These are phyloP conservation scores for Hymenoscyphus occultus DNA, from an alignment of 2,329 filamentous ascomycete genomes.

Conservation along the genomic window DNA sequence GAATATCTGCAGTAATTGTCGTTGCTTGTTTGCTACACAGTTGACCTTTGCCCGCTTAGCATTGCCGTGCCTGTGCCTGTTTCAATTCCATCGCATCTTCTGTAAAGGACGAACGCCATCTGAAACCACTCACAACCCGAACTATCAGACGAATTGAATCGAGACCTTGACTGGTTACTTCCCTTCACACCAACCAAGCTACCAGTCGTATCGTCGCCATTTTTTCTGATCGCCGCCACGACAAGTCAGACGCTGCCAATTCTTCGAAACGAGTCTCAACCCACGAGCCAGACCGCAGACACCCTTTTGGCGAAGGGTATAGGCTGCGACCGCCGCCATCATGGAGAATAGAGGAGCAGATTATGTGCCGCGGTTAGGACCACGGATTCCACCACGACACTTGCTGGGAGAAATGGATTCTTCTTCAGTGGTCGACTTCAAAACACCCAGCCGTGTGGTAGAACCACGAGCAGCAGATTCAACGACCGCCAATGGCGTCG, in stretches of 20 bases:
- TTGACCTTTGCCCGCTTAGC: not conserved
- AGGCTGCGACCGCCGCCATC: conserved; percentile 11
- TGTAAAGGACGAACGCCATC: conserved; percentile 19
- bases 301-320: conserved; percentile 12
- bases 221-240: conserved; percentile 10
- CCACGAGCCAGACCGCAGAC: not conserved
- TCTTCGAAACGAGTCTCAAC: not conserved
- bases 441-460: conserved; percentile 27
- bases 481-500: conserved; percentile 24
- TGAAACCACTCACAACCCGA: conserved; percentile 20
- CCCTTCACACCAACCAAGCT: not conserved
- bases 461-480: conserved; percentile 21
- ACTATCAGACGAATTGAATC: not conserved
- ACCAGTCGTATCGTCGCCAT: conserved; percentile 20
- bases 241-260: not conserved
- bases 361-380: conserved; percentile 32
- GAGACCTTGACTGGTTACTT: not conserved
- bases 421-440: conserved; percentile 24
- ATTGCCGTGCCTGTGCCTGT: conserved; percentile 25
- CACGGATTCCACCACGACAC: conserved; percentile 25
- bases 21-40: too few species aligned
- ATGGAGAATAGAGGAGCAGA: conserved; percentile 27
- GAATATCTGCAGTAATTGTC: conserved; percentile 8
- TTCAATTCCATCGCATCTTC: conserved; percentile 25
- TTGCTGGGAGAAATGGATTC: conserved; percentile 26